Evolutionary conservation across 352 stramenopile genomes (phyloP).

Genomic region (Peronospora farinosa): DNA sequence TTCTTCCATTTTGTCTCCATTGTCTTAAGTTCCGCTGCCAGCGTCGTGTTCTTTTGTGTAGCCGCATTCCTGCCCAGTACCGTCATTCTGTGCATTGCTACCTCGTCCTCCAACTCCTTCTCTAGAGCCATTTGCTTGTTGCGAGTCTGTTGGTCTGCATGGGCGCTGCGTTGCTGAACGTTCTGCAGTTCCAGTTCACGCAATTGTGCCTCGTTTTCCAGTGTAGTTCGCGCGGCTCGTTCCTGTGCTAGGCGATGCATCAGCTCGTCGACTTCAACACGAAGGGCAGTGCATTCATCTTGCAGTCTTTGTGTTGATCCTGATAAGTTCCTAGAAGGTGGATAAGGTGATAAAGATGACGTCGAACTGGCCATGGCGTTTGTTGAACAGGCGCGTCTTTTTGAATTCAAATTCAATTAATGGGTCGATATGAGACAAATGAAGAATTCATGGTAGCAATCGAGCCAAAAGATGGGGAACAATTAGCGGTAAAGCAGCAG

Average conservation of each 20-base stretch:
- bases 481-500: conserved; percentile 30
- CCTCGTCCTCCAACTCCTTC: conserved; percentile 59
- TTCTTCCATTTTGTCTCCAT: conserved; percentile 57
- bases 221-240: conserved; percentile 24
- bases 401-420: no score
- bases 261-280: conserved; percentile 43
- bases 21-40: conserved; percentile 43
- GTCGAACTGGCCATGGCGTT: conserved; percentile 17
- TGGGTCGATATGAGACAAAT: no score
- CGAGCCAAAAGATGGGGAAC: conserved; percentile 1
- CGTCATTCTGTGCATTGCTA: conserved; percentile 42
- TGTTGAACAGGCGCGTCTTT: no score
- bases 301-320: conserved; percentile 59
- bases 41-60: conserved; percentile 44
- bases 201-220: conserved; percentile 58
- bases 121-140: conserved; percentile 46
- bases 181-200: conserved; percentile 66
- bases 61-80: conserved; percentile 46
- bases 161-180: conserved; percentile 49
- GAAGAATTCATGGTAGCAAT: no score
- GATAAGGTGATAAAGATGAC: conserved; percentile 9
- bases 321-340: conserved; percentile 25
- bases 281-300: conserved; percentile 51
- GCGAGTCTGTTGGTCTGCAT: conserved; percentile 41
- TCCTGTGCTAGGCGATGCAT: conserved; percentile 40